Conservation (phyloP, 306 rosid species). For the Cucumis sativus region DNA sequence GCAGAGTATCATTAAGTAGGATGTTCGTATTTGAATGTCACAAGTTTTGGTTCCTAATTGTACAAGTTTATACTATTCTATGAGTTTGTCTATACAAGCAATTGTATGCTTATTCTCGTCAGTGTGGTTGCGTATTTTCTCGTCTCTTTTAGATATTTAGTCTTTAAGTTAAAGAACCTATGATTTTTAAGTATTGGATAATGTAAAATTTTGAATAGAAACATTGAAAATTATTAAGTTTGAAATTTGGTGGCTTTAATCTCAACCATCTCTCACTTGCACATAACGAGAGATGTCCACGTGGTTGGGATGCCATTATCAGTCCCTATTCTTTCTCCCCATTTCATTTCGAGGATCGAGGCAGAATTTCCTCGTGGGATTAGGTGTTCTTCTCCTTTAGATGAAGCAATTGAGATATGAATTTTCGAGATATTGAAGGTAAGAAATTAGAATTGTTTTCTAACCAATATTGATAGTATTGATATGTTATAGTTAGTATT, state of each 20-base stretch:
- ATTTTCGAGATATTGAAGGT: too few species aligned
- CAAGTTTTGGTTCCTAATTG: background rate
- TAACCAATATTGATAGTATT: too few species aligned
- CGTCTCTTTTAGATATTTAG: background rate
- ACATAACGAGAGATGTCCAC: too few species aligned
- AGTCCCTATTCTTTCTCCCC: too few species aligned
- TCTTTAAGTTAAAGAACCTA: background rate
- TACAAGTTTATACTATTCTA: background rate
- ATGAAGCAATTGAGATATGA: too few species aligned
- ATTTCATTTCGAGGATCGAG: too few species aligned
- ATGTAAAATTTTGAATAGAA: background rate
- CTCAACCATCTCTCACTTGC: background rate
- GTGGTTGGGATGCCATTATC: too few species aligned
- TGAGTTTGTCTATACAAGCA: background rate
- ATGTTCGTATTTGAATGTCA: background rate
- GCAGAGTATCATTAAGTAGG: constrained; percentile 27
- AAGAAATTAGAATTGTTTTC: too few species aligned
- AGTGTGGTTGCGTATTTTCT: background rate
- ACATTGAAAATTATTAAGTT: background rate
- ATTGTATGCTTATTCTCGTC: background rate
- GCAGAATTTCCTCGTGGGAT: too few species aligned
- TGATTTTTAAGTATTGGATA: background rate
- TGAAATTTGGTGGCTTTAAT: too few species aligned
- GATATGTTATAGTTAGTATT: too few species aligned
- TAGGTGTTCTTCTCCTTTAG: too few species aligned